These are phyloP conservation scores for Macrophomina pseudophaseolina DNA, from an alignment of 2,329 filamentous ascomycete genomes.

Conservation along the genomic window DNA sequence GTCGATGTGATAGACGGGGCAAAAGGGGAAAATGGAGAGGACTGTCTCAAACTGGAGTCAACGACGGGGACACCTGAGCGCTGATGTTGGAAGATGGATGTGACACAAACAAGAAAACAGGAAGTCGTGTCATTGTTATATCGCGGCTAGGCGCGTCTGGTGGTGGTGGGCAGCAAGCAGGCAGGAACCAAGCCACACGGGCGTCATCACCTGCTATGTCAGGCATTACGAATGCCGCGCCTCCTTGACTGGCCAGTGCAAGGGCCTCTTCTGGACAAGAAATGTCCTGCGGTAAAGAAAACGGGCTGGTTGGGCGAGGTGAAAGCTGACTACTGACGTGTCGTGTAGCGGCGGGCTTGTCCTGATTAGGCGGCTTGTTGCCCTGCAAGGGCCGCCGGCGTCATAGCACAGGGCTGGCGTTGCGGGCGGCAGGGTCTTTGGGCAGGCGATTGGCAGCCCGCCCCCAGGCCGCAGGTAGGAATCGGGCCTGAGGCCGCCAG, in stretches of 20 bases:
- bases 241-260: conserved; percentile 14
- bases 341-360: conserved; percentile 1
- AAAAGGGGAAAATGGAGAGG: no score
- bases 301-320: conserved; percentile 13
- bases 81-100: conserved; percentile 5
- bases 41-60: background rate
- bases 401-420: conserved; percentile 19
- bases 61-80: background rate
- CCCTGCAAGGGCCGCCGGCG: conserved; percentile 9
- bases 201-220: conserved; percentile 18
- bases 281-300: conserved; percentile 3
- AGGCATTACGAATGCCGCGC: conserved; percentile 24
- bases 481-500: conserved; percentile 12
- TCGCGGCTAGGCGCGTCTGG: background rate
- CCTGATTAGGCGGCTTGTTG: conserved; percentile 6
- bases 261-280: background rate
- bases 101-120: conserved; percentile 11
- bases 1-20: background rate
- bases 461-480: background rate
- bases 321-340: conserved; percentile 23
- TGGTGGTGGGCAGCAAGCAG: conserved; percentile 2
- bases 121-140: conserved; percentile 11
- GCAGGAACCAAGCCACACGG: conserved; percentile 16
- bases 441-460: conserved; percentile 1
- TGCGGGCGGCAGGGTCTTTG: conserved; percentile 10